Conservation (phyloP, 306 rosid species). For the Senna tora region DNA sequence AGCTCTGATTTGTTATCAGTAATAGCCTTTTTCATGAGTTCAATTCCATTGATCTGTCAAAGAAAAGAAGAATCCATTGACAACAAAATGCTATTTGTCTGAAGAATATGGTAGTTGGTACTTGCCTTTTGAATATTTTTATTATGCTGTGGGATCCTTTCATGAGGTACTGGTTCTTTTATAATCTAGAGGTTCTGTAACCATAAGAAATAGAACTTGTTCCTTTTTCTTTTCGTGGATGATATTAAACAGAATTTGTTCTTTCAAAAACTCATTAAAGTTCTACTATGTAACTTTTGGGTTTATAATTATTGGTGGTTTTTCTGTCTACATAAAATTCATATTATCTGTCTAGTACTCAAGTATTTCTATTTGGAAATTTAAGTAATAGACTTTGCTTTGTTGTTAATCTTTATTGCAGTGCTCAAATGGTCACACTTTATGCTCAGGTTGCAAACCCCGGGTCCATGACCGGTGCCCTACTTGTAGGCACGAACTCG, state of each 20-base stretch:
- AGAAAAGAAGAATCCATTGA: not conserved
- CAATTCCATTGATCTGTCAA: too few species aligned
- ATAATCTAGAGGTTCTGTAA: not conserved
- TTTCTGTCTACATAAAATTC: not conserved
- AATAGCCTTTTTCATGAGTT: too few species aligned
- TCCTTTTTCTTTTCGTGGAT: not conserved
- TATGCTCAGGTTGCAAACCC: conserved; percentile 91
- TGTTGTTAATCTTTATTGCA: conserved; percentile 44
- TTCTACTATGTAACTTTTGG: not conserved
- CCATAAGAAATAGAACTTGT: not conserved
- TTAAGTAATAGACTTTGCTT: not conserved
- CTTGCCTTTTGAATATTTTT: not conserved
- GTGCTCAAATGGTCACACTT: conserved; percentile 95
- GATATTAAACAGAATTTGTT: not conserved
- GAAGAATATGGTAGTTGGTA: not conserved
- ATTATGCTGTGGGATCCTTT: not conserved
- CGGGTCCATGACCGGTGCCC: conserved; percentile 93
- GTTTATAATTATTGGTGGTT: conserved; percentile 2
- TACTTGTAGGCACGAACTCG: conserved; percentile 88
- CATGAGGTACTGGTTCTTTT: not conserved
- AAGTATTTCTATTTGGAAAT: not conserved
- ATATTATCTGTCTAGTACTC: not conserved
- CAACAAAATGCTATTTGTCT: not conserved
- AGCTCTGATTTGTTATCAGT: not conserved
- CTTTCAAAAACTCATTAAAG: not conserved